phyloP scores from a whole-genome alignment of 352 stramenopile genomes.

The Pythium oligandrum region DNA sequence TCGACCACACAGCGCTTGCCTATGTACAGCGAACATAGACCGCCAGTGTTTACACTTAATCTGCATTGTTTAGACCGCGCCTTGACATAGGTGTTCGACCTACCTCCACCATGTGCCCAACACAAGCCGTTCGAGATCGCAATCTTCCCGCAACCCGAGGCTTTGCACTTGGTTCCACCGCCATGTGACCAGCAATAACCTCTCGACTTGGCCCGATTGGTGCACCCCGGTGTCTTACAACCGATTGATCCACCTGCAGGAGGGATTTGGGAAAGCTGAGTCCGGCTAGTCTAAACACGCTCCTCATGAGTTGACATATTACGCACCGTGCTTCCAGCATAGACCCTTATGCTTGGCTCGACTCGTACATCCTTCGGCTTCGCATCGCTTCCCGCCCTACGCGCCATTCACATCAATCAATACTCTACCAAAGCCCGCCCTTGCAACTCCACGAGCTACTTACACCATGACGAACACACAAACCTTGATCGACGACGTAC shows the following conservation, averaged over 20 bases:
- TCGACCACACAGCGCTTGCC: conserved; percentile 69
- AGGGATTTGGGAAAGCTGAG: neutral
- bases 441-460: too few relatives aligned
- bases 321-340: conserved; percentile 67
- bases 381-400: conserved; percentile 66
- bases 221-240: conserved; percentile 65
- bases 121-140: conserved; percentile 74
- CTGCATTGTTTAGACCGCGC: too few relatives aligned
- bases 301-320: neutral
- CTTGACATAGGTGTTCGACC: neutral
- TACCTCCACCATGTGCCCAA: conserved; percentile 67
- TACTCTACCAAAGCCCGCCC: neutral
- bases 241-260: conserved; percentile 43
- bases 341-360: conserved; percentile 68
- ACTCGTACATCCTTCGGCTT: conserved; percentile 51
- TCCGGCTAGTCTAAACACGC: neutral
- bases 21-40: neutral
- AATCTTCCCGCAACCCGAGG: conserved; percentile 64
- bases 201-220: conserved; percentile 82
- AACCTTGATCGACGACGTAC: conserved; percentile 75
- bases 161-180: conserved; percentile 78
- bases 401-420: neutral
- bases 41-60: too few relatives aligned
- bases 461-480: conserved; percentile 70
- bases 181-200: conserved; percentile 85